phyloP scores from a whole-genome alignment of 345 rosid species.

The Populus euphratica region DNA sequence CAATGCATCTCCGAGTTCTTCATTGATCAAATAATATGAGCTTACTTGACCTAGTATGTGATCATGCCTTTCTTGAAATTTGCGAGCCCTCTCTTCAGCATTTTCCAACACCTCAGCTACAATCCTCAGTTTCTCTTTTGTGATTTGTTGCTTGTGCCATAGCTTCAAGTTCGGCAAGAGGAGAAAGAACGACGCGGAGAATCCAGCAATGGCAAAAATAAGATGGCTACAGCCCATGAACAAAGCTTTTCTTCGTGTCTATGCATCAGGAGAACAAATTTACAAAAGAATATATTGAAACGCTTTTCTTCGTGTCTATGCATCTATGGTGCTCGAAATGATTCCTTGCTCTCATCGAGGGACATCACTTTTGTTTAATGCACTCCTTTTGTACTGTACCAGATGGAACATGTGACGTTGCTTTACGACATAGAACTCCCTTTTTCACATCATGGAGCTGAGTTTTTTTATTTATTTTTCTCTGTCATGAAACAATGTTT shows the following conservation, averaged over 20 bases:
- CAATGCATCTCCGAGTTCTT: constrained; percentile 45
- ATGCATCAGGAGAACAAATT: not conserved
- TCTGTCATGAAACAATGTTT: no score
- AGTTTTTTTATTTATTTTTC: no score
- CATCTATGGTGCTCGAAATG: not conserved
- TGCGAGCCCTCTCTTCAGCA: constrained; percentile 49
- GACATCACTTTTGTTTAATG: not conserved
- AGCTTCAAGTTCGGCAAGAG: constrained; percentile 31
- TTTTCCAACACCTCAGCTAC: constrained; percentile 43
- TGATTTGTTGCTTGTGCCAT: constrained; percentile 29
- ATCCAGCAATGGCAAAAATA: constrained; percentile 35
- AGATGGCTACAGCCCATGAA: constrained; percentile 32
- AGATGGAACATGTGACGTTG: no score
- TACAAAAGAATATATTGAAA: not conserved
- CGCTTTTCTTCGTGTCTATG: not conserved
- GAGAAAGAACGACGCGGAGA: constrained; percentile 42
- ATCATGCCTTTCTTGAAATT: constrained; percentile 57
- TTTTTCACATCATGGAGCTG: no score
- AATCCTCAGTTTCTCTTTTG: constrained; percentile 43
- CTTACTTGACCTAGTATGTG: constrained; percentile 39
- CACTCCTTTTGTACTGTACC: not conserved
- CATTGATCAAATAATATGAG: constrained; percentile 44
- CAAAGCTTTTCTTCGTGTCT: not conserved
- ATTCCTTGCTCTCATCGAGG: constrained; percentile 7
- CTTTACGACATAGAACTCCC: no score